These are phyloP conservation scores for Rostrohypoxylon terebratum DNA, from an alignment of 495 filamentous ascomycete species.

Conservation along the genomic window DNA sequence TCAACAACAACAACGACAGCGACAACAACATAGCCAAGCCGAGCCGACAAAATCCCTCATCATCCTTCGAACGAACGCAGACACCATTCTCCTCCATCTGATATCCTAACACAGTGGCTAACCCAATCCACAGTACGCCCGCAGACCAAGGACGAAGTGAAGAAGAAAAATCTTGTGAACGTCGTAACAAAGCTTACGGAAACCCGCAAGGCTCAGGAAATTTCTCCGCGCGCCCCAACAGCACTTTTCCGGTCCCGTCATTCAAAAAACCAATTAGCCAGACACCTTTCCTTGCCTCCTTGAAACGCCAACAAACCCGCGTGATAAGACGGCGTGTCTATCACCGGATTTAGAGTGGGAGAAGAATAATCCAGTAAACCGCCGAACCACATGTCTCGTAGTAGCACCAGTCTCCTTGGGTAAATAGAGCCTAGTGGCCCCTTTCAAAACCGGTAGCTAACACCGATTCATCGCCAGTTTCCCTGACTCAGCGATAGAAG, in stretches of 20 bases:
- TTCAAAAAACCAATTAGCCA: constrained; percentile 12
- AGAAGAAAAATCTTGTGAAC: neutral
- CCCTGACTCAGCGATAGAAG: constrained; percentile 76
- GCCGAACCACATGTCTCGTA: neutral
- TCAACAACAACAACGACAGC: neutral
- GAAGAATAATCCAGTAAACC: neutral
- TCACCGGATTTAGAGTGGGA: neutral
- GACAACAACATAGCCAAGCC: neutral
- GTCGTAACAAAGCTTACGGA: neutral
- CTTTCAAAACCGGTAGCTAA: neutral
- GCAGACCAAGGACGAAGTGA: neutral
- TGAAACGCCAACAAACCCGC: constrained; percentile 17
- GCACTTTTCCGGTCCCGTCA: constrained; percentile 4
- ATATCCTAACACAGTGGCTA: constrained; percentile 1
- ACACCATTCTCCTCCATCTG: neutral
- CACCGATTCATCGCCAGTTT: constrained; percentile 60
- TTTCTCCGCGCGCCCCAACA: neutral
- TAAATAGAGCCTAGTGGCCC: neutral
- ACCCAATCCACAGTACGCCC: neutral
- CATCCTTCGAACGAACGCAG: neutral
- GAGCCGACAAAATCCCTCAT: constrained; percentile 1
- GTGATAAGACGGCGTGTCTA: neutral
- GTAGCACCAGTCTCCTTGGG: neutral
- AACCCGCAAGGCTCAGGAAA: constrained; percentile 1
- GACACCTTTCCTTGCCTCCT: constrained; percentile 12